Conservation (phyloP, 2,329 filamentous ascomycete species). For the Colletotrichum neosansevieriae region DNA sequence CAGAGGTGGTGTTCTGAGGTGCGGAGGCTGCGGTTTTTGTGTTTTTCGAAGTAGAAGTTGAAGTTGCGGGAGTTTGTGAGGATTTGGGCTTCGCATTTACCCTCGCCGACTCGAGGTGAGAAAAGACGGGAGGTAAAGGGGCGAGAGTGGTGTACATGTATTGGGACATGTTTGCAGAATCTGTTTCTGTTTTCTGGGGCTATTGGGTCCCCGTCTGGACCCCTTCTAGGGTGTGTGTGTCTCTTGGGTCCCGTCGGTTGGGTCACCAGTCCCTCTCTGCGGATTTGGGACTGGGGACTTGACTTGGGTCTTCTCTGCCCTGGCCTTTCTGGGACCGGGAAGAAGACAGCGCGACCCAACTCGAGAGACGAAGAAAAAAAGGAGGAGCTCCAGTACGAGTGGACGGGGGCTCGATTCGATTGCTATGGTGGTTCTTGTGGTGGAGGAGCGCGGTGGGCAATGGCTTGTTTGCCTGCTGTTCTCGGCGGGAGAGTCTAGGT, state of each 20-base stretch:
- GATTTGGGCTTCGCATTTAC: conserved; percentile 24
- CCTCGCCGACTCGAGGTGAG: conserved; percentile 29
- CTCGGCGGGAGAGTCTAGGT: conserved; percentile 6
- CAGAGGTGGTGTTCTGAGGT: conserved; percentile 39
- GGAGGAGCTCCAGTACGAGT: conserved; percentile 26
- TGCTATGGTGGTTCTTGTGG: not conserved
- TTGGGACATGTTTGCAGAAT: conserved; percentile 39
- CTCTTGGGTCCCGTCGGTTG: not conserved
- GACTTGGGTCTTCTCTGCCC: conserved; percentile 10
- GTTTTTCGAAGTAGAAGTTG: not conserved
- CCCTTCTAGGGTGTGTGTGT: not conserved
- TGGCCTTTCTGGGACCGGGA: conserved; percentile 35
- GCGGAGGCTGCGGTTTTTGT: not conserved
- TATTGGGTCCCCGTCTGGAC: conserved; percentile 4
- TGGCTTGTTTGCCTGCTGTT: not conserved
- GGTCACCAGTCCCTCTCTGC: conserved; percentile 4
- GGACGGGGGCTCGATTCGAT: conserved; percentile 16
- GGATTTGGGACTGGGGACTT: not conserved
- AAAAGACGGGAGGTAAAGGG: conserved; percentile 39
- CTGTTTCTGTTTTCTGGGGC: conserved; percentile 32
- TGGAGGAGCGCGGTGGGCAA: conserved; percentile 3
- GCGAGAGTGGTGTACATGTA: conserved; percentile 42
- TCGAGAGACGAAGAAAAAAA: conserved; percentile 3
- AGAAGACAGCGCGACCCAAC: no score
- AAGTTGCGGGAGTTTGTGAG: no score